These are phyloP conservation scores for Leishmania tarentolae DNA, from an alignment of 208 protist species.

Conservation along the genomic window DNA sequence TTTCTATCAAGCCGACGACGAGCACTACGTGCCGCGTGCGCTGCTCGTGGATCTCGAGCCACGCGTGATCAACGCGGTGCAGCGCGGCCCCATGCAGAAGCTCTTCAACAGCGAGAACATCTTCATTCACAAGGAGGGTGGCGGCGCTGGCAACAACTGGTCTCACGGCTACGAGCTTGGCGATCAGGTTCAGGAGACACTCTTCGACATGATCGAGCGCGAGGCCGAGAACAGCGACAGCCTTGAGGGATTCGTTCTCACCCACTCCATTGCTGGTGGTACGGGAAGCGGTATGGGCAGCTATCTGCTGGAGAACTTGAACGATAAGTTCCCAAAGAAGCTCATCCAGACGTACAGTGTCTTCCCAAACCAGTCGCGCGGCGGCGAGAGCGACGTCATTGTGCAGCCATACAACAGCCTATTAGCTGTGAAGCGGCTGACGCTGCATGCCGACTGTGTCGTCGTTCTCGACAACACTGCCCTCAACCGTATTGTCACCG, in stretches of 20 bases:
- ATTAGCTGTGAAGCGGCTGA: slow-evolving; percentile 99
- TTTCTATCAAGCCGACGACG: slow-evolving; percentile 99
- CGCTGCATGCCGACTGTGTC: slow-evolving; percentile 96
- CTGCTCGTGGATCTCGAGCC: slow-evolving; percentile 99
- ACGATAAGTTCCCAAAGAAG: slow-evolving; percentile 98
- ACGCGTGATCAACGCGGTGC: slow-evolving; percentile 96
- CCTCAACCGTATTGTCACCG: slow-evolving; percentile 97
- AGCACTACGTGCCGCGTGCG: slow-evolving; percentile 99
- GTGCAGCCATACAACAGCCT: slow-evolving; percentile 99
- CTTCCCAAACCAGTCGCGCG: slow-evolving; percentile 94
- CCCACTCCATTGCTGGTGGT: slow-evolving; percentile 99
- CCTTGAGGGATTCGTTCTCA: slow-evolving; percentile 98
- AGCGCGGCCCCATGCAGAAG: slow-evolving; percentile 89
- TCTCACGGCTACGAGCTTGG: slow-evolving; percentile 95
- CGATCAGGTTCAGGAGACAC: slow-evolving; percentile 91
- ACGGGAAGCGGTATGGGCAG: slow-evolving; percentile 99
- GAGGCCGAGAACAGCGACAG: slow-evolving; percentile 99
- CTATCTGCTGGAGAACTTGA: slow-evolving; percentile 98
- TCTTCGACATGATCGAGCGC: slow-evolving; percentile 99
- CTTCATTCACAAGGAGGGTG: slow-evolving; percentile 94
- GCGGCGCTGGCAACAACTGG: slow-evolving; percentile 99
- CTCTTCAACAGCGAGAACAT: slow-evolving; percentile 99
- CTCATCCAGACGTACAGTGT: slow-evolving; percentile 99
- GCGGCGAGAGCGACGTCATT: slow-evolving; percentile 95
- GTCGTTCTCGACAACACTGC: slow-evolving; percentile 99